Percentiles rank a stretch among this genome's conserved stretches.
phyloP scores from a whole-genome alignment of 306 rosid species.

The Cicer yamashitae region DNA sequence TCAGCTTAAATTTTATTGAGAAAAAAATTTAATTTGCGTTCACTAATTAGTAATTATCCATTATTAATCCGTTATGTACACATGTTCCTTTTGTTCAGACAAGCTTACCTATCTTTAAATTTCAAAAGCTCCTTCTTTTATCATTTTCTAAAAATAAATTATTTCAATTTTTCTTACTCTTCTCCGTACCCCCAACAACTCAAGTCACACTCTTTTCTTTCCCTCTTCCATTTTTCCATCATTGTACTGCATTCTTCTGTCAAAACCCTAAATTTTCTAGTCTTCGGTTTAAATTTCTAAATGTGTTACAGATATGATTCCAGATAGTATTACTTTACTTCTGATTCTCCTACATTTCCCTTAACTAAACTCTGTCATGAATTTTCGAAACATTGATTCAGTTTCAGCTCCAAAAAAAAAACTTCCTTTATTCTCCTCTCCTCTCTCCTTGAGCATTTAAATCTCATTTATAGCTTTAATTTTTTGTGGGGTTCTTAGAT shows the following conservation, averaged over 20 bases:
- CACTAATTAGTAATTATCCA: too few species aligned
- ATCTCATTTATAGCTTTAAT: conserved; percentile 4
- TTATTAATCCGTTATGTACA: too few species aligned
- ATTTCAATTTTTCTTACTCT: conserved; percentile 16
- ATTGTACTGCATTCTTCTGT: conserved; percentile 53
- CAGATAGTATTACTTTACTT: conserved; percentile 3
- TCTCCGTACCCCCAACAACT: conserved; percentile 38
- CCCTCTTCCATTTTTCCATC: conserved; percentile 48
- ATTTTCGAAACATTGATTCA: conserved; percentile 30
- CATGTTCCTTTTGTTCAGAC: background rate
- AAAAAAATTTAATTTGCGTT: too few species aligned
- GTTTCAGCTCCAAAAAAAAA: conserved; percentile 28
- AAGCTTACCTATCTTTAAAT: background rate
- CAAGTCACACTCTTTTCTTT: conserved; percentile 24
- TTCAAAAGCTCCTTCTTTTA: background rate
- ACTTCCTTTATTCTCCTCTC: background rate
- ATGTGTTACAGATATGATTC: conserved; percentile 46
- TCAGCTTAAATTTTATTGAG: too few species aligned
- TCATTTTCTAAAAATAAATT: background rate
- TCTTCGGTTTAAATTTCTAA: conserved; percentile 77
- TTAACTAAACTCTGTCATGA: conserved; percentile 34
- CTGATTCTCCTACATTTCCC: conserved; percentile 58
- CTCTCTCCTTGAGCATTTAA: conserved; percentile 27
- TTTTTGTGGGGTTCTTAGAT: conserved; percentile 36
- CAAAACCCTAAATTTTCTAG: conserved; percentile 81